A percentile compares a stretch with the other conserved stretches of the same genome.
phyloP scores from a whole-genome alignment of 2,329 filamentous ascomycete genomes.

The Graphilbum fragrans region DNA sequence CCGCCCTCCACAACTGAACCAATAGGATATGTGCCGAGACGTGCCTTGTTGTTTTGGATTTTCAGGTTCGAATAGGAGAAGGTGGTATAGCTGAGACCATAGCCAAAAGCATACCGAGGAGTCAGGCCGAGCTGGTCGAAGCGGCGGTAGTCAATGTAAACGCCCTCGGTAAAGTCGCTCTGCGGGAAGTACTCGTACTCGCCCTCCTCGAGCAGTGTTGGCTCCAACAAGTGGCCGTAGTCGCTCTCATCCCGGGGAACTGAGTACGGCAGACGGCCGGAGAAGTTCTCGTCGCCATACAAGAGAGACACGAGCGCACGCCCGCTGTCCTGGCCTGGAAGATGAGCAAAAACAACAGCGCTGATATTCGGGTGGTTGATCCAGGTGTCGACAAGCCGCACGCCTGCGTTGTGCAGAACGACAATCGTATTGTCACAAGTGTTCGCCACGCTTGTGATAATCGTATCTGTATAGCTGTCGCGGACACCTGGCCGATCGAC shows the following conservation, averaged over 20 bases:
- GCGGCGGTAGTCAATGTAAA: constrained; percentile 64
- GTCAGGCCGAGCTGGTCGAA: constrained; percentile 46
- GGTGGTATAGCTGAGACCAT: constrained; percentile 63
- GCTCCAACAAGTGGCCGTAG: constrained; percentile 18
- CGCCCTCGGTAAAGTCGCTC: constrained; percentile 58
- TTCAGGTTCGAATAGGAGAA: constrained; percentile 55
- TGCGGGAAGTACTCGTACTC: constrained; percentile 37
- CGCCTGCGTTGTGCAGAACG: constrained; percentile 36
- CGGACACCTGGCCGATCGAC: constrained; percentile 41
- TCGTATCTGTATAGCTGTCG: constrained; percentile 43
- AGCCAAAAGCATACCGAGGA: constrained; percentile 67
- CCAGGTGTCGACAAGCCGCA: constrained; percentile 35
- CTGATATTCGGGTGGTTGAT: constrained; percentile 38
- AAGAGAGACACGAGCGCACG: constrained; percentile 27
- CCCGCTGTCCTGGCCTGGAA: constrained; percentile 40
- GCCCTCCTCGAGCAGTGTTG: too few relatives aligned
- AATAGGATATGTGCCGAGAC: constrained; percentile 21
- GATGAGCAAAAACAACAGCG: constrained; percentile 36
- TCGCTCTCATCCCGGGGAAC: constrained; percentile 27
- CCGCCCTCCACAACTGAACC: constrained; percentile 8
- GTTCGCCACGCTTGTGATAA: constrained; percentile 36
- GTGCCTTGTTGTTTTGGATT: constrained; percentile 18
- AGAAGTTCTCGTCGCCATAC: constrained; percentile 30
- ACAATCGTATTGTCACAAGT: constrained; percentile 37
- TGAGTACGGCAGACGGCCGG: constrained; percentile 31